phyloP scores from a whole-genome alignment of 208 protist genomes.

The Wallacemonas rigidus region DNA sequence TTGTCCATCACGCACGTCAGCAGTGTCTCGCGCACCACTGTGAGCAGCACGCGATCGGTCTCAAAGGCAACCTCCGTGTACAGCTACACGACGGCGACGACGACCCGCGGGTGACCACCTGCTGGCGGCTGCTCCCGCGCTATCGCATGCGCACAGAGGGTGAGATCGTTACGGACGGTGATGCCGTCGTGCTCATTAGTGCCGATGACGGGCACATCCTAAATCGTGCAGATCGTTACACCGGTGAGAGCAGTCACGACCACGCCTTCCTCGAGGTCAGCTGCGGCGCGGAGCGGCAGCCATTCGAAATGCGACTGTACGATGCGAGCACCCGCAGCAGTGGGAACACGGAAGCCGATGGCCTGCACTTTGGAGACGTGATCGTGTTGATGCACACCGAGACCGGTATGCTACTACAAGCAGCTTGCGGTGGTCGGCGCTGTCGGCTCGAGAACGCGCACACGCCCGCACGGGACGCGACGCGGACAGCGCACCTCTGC shows the following conservation, averaged over 20 bases:
- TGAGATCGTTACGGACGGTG: constrained; percentile 49
- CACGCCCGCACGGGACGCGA: neutral
- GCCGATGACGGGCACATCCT: constrained; percentile 32
- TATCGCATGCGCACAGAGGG: constrained; percentile 62
- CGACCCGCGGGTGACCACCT: constrained; percentile 22
- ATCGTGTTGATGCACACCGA: constrained; percentile 56
- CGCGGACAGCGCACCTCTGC: too few relatives aligned
- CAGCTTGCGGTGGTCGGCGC: constrained; percentile 10
- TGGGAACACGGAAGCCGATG: constrained; percentile 14
- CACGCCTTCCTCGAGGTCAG: constrained; percentile 37
- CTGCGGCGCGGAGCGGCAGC: constrained; percentile 33
- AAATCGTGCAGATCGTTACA: constrained; percentile 32
- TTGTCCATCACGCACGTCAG: constrained; percentile 44
- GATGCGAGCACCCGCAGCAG: constrained; percentile 34
- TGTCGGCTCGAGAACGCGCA: constrained; percentile 32
- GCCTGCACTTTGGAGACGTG: constrained; percentile 58
- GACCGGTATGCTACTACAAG: constrained; percentile 43
- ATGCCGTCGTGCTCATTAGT: constrained; percentile 52
- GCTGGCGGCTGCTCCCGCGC: constrained; percentile 61
- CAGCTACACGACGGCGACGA: constrained; percentile 28
- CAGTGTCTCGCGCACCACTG: constrained; percentile 38
- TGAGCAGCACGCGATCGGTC: constrained; percentile 41
- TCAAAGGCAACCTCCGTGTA: constrained; percentile 55
- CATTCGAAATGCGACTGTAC: constrained; percentile 49
- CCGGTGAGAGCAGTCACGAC: constrained; percentile 27